Base-by-base conservation (phyloP, 2,329 filamentous ascomycete species). In the Colletotrichum tofieldiae region DNA sequence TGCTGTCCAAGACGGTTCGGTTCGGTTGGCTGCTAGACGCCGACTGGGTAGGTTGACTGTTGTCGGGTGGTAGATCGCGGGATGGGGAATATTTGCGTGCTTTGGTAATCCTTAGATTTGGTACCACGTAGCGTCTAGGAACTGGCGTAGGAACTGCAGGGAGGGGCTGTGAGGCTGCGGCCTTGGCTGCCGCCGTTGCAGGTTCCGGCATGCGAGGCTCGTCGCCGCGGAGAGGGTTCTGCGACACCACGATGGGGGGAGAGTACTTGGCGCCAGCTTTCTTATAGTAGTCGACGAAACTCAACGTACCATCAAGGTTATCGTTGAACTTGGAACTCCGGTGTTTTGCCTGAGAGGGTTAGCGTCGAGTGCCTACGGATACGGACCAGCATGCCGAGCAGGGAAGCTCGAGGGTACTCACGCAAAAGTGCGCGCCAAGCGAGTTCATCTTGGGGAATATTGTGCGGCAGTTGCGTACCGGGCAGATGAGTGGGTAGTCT, bases 241-340 rank as follows among this genome's bases (percentile, higher is more conserved):
- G 75, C 0, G 80, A 79, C 3, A 80, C 72, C 18, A 82, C 71
- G 3, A 78, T 74, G 1, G 73, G 71, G 12, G 69, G 71, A 32
- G 55, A 43, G 18, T 23, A 41, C n/a, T 56, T 39, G 6, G 49
- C 51, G 3, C 7, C 32, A 18, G 29, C 49, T 54, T 55, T 71
- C 16, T 49, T 45, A 18, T 74, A 72, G 32, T 51, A 52, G 12
- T 75, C 75, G 3, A 82, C 51, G 12, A 78, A 71, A 20, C 80
- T 78, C 12, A 85, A 62, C 0, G 83, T 85, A 3, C 84, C 84
- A 12, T 85, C 84, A 3, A 76, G 75, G 37, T 85, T 85, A 64
- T 85, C 84, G 37, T 85, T 84, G 56, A 84, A 78, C 11, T 71
- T 60, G 1, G 23, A 52, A n/a, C 61, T 68, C 43, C 68, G 68